A percentile compares a stretch with the other conserved stretches of the same genome.
These are phyloP conservation scores for Colletotrichum euphorbiae DNA, from an alignment of 2,329 filamentous ascomycete species.

Conservation along the genomic window DNA sequence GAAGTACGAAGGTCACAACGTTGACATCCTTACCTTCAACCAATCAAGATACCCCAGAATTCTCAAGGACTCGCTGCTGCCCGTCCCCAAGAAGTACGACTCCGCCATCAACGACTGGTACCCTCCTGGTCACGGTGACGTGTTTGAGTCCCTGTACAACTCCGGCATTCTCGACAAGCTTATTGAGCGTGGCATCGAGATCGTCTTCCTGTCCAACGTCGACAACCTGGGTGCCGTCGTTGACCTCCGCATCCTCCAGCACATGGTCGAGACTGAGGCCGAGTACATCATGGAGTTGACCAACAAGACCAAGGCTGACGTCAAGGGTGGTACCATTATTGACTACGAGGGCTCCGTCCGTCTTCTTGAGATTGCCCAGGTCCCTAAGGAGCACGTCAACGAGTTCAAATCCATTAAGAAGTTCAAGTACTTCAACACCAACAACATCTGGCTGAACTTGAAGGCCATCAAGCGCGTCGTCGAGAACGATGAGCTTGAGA, in stretches of 20 bases:
- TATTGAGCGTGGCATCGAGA: slow-evolving; percentile 93
- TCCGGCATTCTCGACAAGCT: slow-evolving; percentile 98
- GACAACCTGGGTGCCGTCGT: slow-evolving; percentile 99
- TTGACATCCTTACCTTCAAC: slow-evolving; percentile 99
- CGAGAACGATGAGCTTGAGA: slow-evolving; percentile 96
- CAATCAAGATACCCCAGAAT: slow-evolving; percentile 98
- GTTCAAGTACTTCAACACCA: slow-evolving; percentile 99
- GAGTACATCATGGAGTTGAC: slow-evolving; percentile 99
- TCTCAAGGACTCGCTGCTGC: slow-evolving; percentile 96
- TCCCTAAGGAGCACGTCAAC: slow-evolving; percentile 99
- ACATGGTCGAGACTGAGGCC: slow-evolving; percentile 97
- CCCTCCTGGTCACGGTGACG: slow-evolving; percentile 98
- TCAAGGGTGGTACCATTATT: slow-evolving; percentile 99
- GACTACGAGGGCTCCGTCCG: slow-evolving; percentile 98
- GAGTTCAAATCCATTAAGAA: slow-evolving; percentile 99
- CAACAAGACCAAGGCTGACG: slow-evolving; percentile 99
- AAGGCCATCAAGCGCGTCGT: slow-evolving; percentile 98
- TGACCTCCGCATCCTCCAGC: slow-evolving; percentile 96
- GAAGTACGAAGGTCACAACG: slow-evolving; percentile 99
- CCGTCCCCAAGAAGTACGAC: slow-evolving; percentile 89
- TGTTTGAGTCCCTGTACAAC: slow-evolving; percentile 99
- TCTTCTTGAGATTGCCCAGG: slow-evolving; percentile 97
- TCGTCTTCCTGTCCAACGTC: slow-evolving; percentile 98
- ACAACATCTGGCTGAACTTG: slow-evolving; percentile 99
- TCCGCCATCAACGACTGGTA: slow-evolving; percentile 97